Evolutionary conservation across 2,329 filamentous ascomycete species (phyloP).

Genomic region (Talaromyces piceae): DNA sequence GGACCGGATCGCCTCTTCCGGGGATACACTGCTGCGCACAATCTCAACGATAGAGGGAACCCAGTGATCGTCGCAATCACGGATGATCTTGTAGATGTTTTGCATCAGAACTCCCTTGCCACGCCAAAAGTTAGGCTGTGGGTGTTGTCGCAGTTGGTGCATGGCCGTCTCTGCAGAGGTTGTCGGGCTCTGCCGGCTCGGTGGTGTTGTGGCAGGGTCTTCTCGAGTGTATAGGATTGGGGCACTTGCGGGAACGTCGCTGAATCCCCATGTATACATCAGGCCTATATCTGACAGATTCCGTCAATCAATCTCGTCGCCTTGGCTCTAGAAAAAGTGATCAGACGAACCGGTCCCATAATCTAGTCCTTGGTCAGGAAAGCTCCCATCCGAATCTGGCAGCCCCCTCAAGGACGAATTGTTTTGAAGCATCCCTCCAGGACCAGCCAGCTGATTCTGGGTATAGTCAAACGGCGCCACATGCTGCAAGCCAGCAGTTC

Average conservation of each 20-base stretch:
- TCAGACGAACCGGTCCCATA: background rate
- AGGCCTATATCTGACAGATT: background rate
- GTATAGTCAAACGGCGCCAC: background rate
- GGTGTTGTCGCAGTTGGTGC: constrained; percentile 9
- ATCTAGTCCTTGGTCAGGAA: background rate
- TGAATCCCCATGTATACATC: background rate
- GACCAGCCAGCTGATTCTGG: background rate
- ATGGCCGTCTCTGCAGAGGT: background rate
- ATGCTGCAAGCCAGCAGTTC: background rate
- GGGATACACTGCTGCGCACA: constrained; percentile 20
- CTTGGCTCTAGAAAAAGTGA: background rate
- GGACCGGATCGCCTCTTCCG: constrained; percentile 22
- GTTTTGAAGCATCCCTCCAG: background rate
- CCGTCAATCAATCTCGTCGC: background rate
- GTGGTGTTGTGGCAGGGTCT: background rate
- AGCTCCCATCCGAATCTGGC: background rate
- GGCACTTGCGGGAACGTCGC: background rate
- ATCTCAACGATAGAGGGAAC: constrained; percentile 21
- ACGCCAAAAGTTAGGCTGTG: constrained; percentile 17
- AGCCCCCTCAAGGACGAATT: background rate
- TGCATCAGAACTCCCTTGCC: constrained; percentile 20
- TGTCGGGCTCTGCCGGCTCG: background rate
- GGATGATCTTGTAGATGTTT: constrained; percentile 20
- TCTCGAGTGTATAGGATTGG: background rate
- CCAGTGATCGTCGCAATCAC: constrained; percentile 20